These are phyloP conservation scores for Arthrocladium fulminans DNA, from an alignment of 2,329 filamentous ascomycete genomes.

Conservation along the genomic window DNA sequence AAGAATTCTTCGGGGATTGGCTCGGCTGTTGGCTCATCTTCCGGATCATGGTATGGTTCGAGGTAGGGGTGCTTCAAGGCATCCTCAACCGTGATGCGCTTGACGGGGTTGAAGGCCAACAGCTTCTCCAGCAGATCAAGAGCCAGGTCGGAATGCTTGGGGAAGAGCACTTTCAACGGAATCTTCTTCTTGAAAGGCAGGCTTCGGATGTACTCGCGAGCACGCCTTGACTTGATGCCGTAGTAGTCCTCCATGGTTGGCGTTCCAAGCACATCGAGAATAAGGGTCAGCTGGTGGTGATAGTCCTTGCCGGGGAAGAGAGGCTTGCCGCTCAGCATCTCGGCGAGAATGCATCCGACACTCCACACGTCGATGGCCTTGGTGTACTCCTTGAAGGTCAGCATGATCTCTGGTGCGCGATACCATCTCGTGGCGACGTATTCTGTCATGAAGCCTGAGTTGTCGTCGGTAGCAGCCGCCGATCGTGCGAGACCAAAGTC, in stretches of 20 bases:
- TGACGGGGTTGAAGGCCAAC: slow-evolving; percentile 94
- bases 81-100: slow-evolving; percentile 96
- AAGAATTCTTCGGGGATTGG: slow-evolving; percentile 99
- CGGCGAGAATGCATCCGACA: slow-evolving; percentile 92
- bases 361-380: slow-evolving; percentile 99
- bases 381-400: slow-evolving; percentile 99
- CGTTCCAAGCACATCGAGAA: slow-evolving; percentile 92
- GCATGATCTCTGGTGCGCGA: slow-evolving; percentile 97
- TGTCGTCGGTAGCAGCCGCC: slow-evolving; percentile 93
- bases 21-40: slow-evolving; percentile 92
- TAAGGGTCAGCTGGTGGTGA: slow-evolving; percentile 94
- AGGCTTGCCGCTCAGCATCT: slow-evolving; percentile 98
- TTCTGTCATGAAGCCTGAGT: slow-evolving; percentile 99
- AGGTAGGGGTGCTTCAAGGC: slow-evolving; percentile 96
- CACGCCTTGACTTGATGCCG: slow-evolving; percentile 95
- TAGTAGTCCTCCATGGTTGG: slow-evolving; percentile 99
- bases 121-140: slow-evolving; percentile 92
- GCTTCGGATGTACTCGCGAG: slow-evolving; percentile 94
- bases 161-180: slow-evolving; percentile 91
- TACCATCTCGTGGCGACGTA: slow-evolving; percentile 99
- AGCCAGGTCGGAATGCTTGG: slow-evolving; percentile 95
- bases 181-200: slow-evolving; percentile 99
- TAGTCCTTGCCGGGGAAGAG: slow-evolving; percentile 98
- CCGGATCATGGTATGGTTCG: slow-evolving; percentile 96
- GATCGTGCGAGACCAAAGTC: slow-evolving; percentile 95